Base-by-base conservation (phyloP, 805 yeast genomes). In the Osmozyma mogii region DNA sequence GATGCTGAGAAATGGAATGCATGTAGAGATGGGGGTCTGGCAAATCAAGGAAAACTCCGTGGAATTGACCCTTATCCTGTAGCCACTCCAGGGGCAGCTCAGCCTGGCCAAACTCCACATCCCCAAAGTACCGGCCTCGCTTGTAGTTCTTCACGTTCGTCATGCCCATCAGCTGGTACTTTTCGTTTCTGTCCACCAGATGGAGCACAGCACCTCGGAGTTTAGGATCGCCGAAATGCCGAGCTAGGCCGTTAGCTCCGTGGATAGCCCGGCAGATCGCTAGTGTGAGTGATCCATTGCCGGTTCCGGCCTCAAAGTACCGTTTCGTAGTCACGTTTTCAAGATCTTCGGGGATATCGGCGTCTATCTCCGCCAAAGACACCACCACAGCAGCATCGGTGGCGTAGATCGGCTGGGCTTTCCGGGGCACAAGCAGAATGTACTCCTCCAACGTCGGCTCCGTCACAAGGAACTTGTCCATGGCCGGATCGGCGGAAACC, bases 361-460 rank as follows among this genome's bases (percentile, higher is more conserved):
- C 27, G 12, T 24, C 27, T 9, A 29, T 29, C 11, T 18, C 31
- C 1, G 27, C 27, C 18, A 29, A 12, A 23, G 13, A 16, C 3
- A 29, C 31, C 3, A 29, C 24, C 24, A 24, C 17, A 23, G 23
- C 24, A 15, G 31, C 31, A 15, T 29, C 31, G 15, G 24, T 10
- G 6, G 27, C 7, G 27, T 29, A 29, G 12, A 29, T 29, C 5
- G 31, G 31, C 27, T 29, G 31, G 4, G 31, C 31, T 20, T 23
- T 23, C 11, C 31, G 27, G 17, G 15, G 11, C 17, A 25, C 15
- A 19, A 29, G 9, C 5, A 19, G 15, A 19, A 27, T 29, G 31
- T 29, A 29, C 15, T 29, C 31, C 6, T 29, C 31, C 16, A 29
- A 18, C 11, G 31, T 29, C 15, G 31, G 31, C 11, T 29, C 27